Evolutionary conservation across 2,329 filamentous ascomycete species (phyloP).

Genomic region (Trichophyton simii): DNA sequence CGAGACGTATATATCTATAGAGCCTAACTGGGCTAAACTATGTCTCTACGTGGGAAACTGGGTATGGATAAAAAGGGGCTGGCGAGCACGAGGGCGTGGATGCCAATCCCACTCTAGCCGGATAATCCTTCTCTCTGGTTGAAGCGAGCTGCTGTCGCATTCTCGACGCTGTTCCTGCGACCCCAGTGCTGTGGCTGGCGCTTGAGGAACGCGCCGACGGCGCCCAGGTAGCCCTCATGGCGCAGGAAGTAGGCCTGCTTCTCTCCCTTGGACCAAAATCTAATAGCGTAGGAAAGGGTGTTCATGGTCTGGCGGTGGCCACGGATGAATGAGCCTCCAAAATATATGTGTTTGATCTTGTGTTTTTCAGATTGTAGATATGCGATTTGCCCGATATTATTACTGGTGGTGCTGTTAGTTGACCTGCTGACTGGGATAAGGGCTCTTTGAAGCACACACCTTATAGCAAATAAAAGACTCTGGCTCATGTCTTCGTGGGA

Average conservation of each 20-base stretch:
- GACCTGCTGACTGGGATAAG: background rate
- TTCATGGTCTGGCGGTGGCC: constrained; percentile 97
- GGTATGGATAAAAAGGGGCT: background rate
- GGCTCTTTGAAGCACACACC: constrained; percentile 27
- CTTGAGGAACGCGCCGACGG: constrained; percentile 88
- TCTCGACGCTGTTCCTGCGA: constrained; percentile 63
- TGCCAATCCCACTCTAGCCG: background rate
- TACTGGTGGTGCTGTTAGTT: constrained; percentile 42
- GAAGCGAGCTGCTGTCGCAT: constrained; percentile 21
- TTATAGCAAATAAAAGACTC: constrained; percentile 83
- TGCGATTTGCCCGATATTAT: constrained; percentile 96
- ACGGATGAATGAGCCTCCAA: constrained; percentile 91
- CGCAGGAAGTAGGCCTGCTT: constrained; percentile 94
- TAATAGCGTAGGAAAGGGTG: constrained; percentile 89
- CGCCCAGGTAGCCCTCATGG: constrained; percentile 89
- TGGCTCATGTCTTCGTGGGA: constrained; percentile 74
- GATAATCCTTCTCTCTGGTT: background rate
- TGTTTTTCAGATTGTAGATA: constrained; percentile 97
- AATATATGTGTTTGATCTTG: constrained; percentile 83
- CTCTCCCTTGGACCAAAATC: constrained; percentile 87
- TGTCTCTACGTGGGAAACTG: background rate
- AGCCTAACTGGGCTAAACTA: background rate
- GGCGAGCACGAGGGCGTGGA: background rate
- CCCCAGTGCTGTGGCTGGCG: constrained; percentile 87
- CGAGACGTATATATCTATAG: background rate